phyloP scores from a whole-genome alignment of 2,329 filamentous ascomycete species.

The Lachnellula willkommii region DNA sequence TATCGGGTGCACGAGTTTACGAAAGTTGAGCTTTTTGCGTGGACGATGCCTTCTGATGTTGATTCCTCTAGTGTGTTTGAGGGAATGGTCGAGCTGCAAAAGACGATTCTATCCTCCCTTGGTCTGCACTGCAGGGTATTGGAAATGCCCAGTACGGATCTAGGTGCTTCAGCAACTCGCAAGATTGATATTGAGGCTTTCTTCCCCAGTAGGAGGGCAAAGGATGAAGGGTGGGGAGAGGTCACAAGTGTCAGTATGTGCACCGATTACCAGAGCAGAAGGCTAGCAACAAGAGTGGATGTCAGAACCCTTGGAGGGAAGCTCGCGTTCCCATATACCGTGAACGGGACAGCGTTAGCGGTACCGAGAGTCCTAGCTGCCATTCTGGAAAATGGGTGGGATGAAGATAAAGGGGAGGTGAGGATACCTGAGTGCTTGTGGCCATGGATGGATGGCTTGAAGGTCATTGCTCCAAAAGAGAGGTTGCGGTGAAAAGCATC shows the following conservation, averaged over 20 bases:
- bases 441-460: constrained; percentile 75
- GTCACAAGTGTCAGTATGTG: constrained; percentile 87
- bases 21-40: constrained; percentile 96
- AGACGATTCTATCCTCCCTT: constrained; percentile 70
- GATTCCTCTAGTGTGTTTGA: constrained; percentile 60
- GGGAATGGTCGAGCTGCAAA: constrained; percentile 84
- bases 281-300: constrained; percentile 71
- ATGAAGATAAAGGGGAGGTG: constrained; percentile 62
- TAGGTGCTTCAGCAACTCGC: constrained; percentile 79
- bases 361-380: constrained; percentile 86
- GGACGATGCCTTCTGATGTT: constrained; percentile 59
- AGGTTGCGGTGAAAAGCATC: neutral
- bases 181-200: constrained; percentile 93
- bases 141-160: constrained; percentile 84
- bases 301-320: constrained; percentile 44
- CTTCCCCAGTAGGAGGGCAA: constrained; percentile 72
- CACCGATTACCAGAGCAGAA: constrained; percentile 86
- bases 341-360: constrained; percentile 91
- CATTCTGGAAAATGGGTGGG: constrained; percentile 85
- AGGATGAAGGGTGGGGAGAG: constrained; percentile 79
- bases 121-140: constrained; percentile 81
- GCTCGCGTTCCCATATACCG: constrained; percentile 74
- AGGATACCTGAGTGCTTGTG: constrained; percentile 72
- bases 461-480: constrained; percentile 46
- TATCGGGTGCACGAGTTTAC: constrained; percentile 98